Evolutionary conservation across 2,329 filamentous ascomycete genomes (phyloP).

Genomic region (Ophiostoma piceae): DNA sequence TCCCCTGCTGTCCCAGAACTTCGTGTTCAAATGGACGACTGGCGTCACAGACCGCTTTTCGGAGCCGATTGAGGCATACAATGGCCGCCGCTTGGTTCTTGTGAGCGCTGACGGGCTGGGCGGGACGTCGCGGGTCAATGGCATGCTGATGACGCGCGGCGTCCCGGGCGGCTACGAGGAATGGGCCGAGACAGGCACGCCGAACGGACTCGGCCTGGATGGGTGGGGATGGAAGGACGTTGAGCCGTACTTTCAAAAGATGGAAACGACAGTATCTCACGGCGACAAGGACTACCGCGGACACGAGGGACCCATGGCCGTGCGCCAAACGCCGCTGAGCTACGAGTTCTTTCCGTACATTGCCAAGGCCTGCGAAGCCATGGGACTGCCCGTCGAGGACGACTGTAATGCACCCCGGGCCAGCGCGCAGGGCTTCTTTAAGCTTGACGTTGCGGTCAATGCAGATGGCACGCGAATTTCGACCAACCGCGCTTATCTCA

Average conservation of each 20-base stretch:
- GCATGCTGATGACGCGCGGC: conserved; percentile 33
- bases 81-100: conserved; percentile 26
- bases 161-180: conserved; percentile 31
- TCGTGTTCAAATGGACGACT: conserved; percentile 28
- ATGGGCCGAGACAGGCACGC: conserved; percentile 30
- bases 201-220: conserved; percentile 28
- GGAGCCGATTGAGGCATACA: conserved; percentile 30
- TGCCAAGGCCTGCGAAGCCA: conserved; percentile 28
- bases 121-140: conserved; percentile 35
- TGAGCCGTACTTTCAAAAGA: conserved; percentile 34
- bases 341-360: conserved; percentile 27
- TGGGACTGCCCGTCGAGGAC: conserved; percentile 30
- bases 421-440: conserved; percentile 32
- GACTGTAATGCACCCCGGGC: conserved; percentile 32
- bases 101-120: conserved; percentile 34
- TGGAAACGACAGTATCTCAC: conserved; percentile 30
- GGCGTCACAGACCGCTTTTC: conserved; percentile 30
- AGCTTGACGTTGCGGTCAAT: conserved; percentile 32
- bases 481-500: conserved; percentile 31
- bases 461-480: conserved; percentile 30
- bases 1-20: conserved; percentile 33
- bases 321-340: not conserved
- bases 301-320: conserved; percentile 28
- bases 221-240: conserved; percentile 36
- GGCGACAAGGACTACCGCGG: conserved; percentile 28